Evolutionary conservation across 805 yeast species (phyloP), one percentile per base, ranked within the genome.

Genomic region (Zygosaccharomyces bailii): DNA sequence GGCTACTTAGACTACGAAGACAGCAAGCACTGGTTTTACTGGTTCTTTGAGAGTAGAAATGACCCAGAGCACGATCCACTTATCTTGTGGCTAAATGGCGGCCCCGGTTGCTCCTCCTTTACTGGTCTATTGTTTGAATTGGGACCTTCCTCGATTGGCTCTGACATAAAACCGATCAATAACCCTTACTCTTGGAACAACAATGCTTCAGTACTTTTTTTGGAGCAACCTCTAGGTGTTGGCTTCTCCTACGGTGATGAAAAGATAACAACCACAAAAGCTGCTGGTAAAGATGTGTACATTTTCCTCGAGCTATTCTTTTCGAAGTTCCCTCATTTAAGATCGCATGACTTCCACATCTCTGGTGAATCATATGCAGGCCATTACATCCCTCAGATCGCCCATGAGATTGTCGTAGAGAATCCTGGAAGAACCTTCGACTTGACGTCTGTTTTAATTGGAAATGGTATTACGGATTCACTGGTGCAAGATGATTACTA

Each of bases 81-180:
- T 17, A 75, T 91, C 44, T 67, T 84, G 51, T 85, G 91, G 98
- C 72, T 90, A 56, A 90, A 90, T 61, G 97, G 97, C 52, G 96
- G 97, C 4, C 97, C 97, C 29, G 97, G 97, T 9, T 90, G 97
- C 63, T 86, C 96, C 0, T 86, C 96, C 1, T 69, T 88, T 61
- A 86, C 95, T 25, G 97, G 97, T 6, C 71, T 90, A 46, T 79
- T 91, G 56, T 88, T 90, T 59, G 98, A 91, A 65, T 75, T 89
- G 59, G 98, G 98, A 19, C 96, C 97, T 4, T 77, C 96, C 0
- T 73, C 82, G 10, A 79, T 91, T 47, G 80, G 78, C 49, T 65
- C 76, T 27, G 74, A 78, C 44, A 66, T 84, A 54, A 76, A 79
- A 56, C 89, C 95, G n/a, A 75, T 76, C 23, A 71, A 68, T 64